A percentile compares a stretch with the other conserved stretches of the same genome.
These are phyloP conservation scores for Blastobotrys indianensis DNA, from an alignment of 1,139 yeast species.

Conservation along the genomic window DNA sequence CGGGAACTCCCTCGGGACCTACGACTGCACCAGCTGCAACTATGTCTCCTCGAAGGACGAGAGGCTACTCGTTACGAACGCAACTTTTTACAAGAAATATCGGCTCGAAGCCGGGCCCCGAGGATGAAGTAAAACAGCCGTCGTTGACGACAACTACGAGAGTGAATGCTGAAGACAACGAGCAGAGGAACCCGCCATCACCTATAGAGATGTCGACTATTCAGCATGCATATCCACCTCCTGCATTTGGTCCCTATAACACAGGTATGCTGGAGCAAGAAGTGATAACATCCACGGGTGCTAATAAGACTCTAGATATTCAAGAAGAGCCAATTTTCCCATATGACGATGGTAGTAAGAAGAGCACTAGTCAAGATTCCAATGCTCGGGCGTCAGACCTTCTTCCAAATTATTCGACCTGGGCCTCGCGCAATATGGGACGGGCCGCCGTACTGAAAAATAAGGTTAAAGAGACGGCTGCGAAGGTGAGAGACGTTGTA, in stretches of 20 bases:
- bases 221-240: neutral
- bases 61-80: slow-evolving; percentile 13
- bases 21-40: slow-evolving; percentile 4
- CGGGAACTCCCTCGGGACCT: neutral
- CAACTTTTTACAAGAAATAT: slow-evolving; percentile 12
- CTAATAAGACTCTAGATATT: slow-evolving; percentile 17
- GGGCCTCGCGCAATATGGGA: slow-evolving; percentile 29
- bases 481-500: slow-evolving; percentile 28
- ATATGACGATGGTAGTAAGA: slow-evolving; percentile 9
- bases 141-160: neutral
- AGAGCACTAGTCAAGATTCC: slow-evolving; percentile 14
- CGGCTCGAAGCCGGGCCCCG: slow-evolving; percentile 1
- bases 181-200: neutral
- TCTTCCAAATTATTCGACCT: slow-evolving; percentile 25
- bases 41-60: slow-evolving; percentile 4
- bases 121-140: neutral
- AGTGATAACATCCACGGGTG: neutral
- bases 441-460: slow-evolving; percentile 13
- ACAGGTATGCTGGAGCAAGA: slow-evolving; percentile 13
- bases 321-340: slow-evolving; percentile 19
- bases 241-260: slow-evolving; percentile 18
- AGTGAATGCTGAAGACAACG: neutral
- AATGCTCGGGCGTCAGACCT: slow-evolving; percentile 18
- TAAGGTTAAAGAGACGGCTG: slow-evolving; percentile 7
- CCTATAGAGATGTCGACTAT: slow-evolving; percentile 8